These are phyloP conservation scores for Lepidium aucheri DNA, from an alignment of 345 rosid genomes.

Conservation along the genomic window DNA sequence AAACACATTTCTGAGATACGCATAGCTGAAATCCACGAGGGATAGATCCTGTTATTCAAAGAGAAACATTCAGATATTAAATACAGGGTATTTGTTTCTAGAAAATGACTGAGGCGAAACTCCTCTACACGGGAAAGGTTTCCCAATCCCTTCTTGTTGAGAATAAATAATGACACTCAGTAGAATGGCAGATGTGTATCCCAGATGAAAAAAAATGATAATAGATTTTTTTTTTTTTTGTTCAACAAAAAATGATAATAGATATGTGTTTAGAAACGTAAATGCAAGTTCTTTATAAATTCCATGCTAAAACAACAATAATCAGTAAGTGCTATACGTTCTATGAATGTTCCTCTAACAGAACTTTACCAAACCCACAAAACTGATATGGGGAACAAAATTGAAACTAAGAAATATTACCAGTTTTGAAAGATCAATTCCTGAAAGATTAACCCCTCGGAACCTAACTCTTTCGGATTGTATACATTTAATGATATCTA, in stretches of 20 bases:
- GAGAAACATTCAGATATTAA: neutral
- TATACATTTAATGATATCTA: slow-evolving; percentile 83
- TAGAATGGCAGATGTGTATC: neutral
- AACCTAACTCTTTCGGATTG: slow-evolving; percentile 71
- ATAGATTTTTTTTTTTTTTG: no score
- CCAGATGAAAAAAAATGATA: neutral
- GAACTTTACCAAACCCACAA: neutral
- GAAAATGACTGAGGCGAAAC: neutral
- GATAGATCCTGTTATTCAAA: slow-evolving; percentile 60
- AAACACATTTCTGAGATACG: slow-evolving; percentile 71
- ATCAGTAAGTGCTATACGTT: neutral
- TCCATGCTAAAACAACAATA: neutral
- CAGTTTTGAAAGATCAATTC: slow-evolving; percentile 90
- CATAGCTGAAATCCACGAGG: slow-evolving; percentile 81
- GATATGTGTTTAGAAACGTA: neutral
- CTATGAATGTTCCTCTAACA: neutral
- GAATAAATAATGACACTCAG: neutral
- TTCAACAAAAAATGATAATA: no score
- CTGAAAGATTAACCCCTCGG: slow-evolving; percentile 84
- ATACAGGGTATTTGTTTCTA: neutral
- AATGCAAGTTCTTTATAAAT: neutral
- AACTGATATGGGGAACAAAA: neutral
- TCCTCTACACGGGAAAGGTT: neutral
- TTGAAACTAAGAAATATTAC: slow-evolving; percentile 32
- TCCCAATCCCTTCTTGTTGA: neutral